Evolutionary conservation across 768 basidiomycete species (phyloP), one percentile per base, ranked within the genome.

Genomic region (Leccinum fibrillosum): DNA sequence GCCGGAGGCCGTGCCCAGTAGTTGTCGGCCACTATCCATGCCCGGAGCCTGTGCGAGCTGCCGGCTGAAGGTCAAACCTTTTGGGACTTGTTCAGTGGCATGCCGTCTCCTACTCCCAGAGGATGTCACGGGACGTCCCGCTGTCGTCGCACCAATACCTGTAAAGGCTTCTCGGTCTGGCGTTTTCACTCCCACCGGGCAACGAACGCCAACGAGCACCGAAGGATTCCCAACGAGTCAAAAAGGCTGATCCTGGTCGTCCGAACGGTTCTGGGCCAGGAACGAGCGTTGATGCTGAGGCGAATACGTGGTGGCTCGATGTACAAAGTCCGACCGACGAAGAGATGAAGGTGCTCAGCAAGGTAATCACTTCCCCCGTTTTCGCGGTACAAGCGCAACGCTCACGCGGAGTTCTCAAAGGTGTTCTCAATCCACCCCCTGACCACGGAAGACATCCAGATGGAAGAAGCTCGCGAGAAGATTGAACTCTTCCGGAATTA

Each of bases 391-490:
- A 52, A 54, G 17, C n/a, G 42, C 35, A 23, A 21, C 32, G 15
- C 52, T 62, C 52, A 55, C 25, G 28, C 48, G 10, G 54, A 44
- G 34, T 58, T 59, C 64, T 45, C 23, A 26, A 30, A 97, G 95
- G 94, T 96, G 10, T 99, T 98, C 74, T 84, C 83, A 19, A 97
- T 99, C 67, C 97, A 99, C 76, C 97, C 97, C 4, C 81, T 99
- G 63, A 99, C 97, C 5, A 96, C 96, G 19, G 97, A 99, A 78
- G 97, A 99, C 78, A 98, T 99, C 70, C 88, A 92, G 68, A 97
- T 98, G 89, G 97, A 99, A 74, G 97, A 99, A 78, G 91, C 95
- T 42, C 93, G 97, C 68, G 97, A 99, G 78, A 99, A 99, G 80
- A 99, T 99, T 66, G 97, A 99, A 72, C 84, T 99, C 19, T 99